phyloP scores from a whole-genome alignment of 192 early-diverging fungal species.

The Jimgerdemannia lactiflua region DNA sequence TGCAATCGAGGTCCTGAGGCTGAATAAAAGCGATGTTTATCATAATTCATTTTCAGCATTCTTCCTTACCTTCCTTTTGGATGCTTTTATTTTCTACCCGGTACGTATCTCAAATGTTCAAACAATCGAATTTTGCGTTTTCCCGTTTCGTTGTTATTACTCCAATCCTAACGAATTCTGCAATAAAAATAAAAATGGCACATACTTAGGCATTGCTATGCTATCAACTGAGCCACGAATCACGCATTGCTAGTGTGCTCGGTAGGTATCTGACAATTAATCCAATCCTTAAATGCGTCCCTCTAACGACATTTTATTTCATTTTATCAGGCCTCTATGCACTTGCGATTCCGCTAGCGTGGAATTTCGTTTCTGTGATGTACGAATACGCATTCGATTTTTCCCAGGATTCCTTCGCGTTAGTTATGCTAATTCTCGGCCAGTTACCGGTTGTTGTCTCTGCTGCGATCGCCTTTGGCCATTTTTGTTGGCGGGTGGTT shows the following conservation, averaged over 20 bases:
- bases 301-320: not conserved
- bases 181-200: not conserved
- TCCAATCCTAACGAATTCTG: not conserved
- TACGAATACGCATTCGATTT: conserved; percentile 21
- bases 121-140: not conserved
- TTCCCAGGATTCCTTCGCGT: conserved; percentile 17
- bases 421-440: conserved; percentile 17
- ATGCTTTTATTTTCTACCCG: conserved; percentile 35
- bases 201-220: conserved; percentile 23
- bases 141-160: not conserved
- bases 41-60: conserved; percentile 13
- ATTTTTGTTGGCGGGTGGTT: conserved; percentile 15
- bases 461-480: conserved; percentile 12
- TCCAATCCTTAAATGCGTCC: too few species aligned
- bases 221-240: conserved; percentile 29
- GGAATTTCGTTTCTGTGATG: conserved; percentile 18
- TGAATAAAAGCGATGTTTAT: not conserved
- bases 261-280: conserved; percentile 7
- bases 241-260: conserved; percentile 23
- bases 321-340: conserved; percentile 13
- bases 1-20: not conserved
- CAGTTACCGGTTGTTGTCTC: conserved; percentile 18
- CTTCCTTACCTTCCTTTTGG: conserved; percentile 31
- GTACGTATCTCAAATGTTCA: conserved; percentile 4
- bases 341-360: conserved; percentile 14